Evolutionary conservation across 768 basidiomycete genomes (phyloP), one percentile per base, ranked within the genome.

Genomic region (Amanita thiersii): DNA sequence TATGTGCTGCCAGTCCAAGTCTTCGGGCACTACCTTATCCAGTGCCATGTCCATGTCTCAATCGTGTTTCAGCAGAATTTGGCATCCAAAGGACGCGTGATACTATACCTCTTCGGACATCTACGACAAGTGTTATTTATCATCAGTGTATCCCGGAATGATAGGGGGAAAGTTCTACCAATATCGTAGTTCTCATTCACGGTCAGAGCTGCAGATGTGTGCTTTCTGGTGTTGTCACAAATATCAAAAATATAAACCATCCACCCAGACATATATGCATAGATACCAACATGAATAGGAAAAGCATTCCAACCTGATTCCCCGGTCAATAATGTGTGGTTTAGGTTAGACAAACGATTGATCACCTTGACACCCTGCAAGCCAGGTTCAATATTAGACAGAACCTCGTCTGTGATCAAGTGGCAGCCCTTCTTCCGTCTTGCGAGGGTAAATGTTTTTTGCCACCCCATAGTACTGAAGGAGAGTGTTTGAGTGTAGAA

Each of bases 41-140:
- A 96, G 64, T 3, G 88, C 87, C 88, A 93, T 94, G 52, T 88
- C 81, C 91, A 96, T 93, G 56, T 96, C 92, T 86, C 46, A 26
- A 34, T 29, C 19, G 18, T 23, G 33, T 8, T 23, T 23, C 26
- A 19, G 41, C 45, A 35, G 37, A 29, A 37, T 26, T 21, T 34
- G 3, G 10, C 34, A 15, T 37, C 6, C 6, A 32, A 24, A 15
- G 18, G n/a, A n/a, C 20, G 35, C 43, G 17, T 43, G 4, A n/a
- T 34, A 41, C 37, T 46, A 45, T 45, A 68, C 66, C 72, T 64
- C 56, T 57, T 32, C 73, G 62, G 39, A 71, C 68, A 55, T 70
- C 68, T 69, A 50, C 24, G 18, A 41, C 17, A 19, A 10, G 40
- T 37, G 34, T 24, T 14, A 30, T 14, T 20, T 18, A 37, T 34